Evolutionary conservation across 2,329 filamentous ascomycete genomes (phyloP), one percentile per base, ranked within the genome.

Genomic region (Aspergillus sp.): DNA sequence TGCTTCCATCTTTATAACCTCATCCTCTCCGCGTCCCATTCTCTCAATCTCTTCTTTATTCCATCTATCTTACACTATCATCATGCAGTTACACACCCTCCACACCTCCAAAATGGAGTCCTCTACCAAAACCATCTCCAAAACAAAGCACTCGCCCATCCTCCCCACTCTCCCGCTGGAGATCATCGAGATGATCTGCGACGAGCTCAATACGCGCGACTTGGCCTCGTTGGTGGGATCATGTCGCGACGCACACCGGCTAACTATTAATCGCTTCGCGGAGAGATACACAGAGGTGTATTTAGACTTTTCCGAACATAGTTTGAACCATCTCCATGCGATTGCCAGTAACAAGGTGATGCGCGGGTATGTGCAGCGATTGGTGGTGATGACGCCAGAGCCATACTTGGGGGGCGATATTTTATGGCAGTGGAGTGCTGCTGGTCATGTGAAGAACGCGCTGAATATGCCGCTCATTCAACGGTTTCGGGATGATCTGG

Each of bases 381-480:
- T 49, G 28, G 46, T 49, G 11, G 38, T 49, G 3, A 46, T 49
- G 44, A 38, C 37, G 6, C 44, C 38, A 10, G 46, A 49, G 38
- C 46, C 46, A 9, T 40, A 38, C 13, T 38, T 49, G 5, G 46
- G 46, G 2, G 33, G 44, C n/a, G 30, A 40, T 28, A 11, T 46
- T 12, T 13, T 36, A 7, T 49, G 46, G 44, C 33, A 46, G 13
- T 34, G 46, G 32, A 46, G 40, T 11, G 44, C 38, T 2, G 40
- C 46, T 7, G 46, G 46, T 3, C 44, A 49, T 26, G 32, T 49
- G 13, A 38, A 34, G 5, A 33, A 37, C 29, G 37, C 44, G 4
- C 33, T 46, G 4, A 31, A 37, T 6, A 46, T 46, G 29, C 37
- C 46, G 5, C 26, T 28, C 8, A 37, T 49, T n/a, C 40, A 35